Conservation (phyloP, 2,329 filamentous ascomycete species). For the Fusarium robinianum region DNA sequence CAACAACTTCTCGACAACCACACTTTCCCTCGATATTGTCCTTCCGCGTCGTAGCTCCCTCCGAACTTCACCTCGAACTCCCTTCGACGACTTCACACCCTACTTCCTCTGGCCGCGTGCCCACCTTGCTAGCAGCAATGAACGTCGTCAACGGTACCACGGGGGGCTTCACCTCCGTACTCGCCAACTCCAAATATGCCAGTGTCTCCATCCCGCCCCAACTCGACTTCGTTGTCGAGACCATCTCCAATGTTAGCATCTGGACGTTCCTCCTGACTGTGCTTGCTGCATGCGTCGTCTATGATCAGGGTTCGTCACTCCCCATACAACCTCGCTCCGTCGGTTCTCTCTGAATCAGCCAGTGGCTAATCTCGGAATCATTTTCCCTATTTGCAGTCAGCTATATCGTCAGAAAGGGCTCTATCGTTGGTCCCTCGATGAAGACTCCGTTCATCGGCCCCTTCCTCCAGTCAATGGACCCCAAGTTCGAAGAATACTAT, state of each 20-base stretch:
- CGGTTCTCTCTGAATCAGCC: background rate
- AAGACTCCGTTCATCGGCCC: slow-evolving; percentile 93
- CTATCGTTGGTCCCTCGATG: slow-evolving; percentile 73
- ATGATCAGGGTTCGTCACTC: slow-evolving; percentile 80
- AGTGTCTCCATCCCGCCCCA: slow-evolving; percentile 57
- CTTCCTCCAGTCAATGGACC: slow-evolving; percentile 89
- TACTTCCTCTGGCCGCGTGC: slow-evolving; percentile 8
- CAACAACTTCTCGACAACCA: too few species aligned
- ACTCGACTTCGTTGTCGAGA: slow-evolving; percentile 58
- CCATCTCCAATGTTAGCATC: slow-evolving; percentile 60
- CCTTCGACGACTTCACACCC: too few species aligned
- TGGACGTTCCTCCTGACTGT: slow-evolving; percentile 71
- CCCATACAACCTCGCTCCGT: background rate
- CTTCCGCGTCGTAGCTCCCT: background rate
- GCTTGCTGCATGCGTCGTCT: slow-evolving; percentile 72
- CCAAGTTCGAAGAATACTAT: slow-evolving; percentile 89
- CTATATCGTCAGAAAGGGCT: slow-evolving; percentile 75
- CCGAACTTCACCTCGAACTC: slow-evolving; percentile 1
- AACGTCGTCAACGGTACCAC: slow-evolving; percentile 65
- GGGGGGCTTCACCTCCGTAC: slow-evolving; percentile 70
- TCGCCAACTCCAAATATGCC: slow-evolving; percentile 63
- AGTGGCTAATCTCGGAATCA: slow-evolving; percentile 27
- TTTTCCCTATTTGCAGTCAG: slow-evolving; percentile 57
- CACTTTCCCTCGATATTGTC: too few species aligned
- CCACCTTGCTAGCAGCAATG: slow-evolving; percentile 43